Evolutionary conservation across 306 rosid genomes (phyloP).

Genomic region (Canavalia ensiformis): DNA sequence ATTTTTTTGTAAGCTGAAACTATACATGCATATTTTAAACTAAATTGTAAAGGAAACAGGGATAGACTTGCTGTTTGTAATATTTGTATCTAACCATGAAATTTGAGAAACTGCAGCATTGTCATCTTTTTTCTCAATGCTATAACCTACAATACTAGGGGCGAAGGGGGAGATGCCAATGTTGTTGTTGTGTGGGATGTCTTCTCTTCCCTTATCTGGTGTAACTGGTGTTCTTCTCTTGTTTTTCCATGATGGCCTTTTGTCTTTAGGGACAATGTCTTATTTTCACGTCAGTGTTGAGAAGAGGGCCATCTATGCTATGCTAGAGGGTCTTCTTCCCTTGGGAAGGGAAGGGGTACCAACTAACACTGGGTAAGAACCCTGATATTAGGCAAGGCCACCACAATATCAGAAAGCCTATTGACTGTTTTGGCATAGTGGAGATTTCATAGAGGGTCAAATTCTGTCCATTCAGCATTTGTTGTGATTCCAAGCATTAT

Average conservation of each 20-base stretch:
- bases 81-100: not conserved
- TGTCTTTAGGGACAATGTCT: slow-evolving; percentile 6
- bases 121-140: not conserved
- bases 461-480: not conserved
- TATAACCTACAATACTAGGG: not conserved
- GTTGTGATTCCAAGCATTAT: slow-evolving; percentile 22
- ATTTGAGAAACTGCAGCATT: not conserved
- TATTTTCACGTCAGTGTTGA: not conserved
- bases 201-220: slow-evolving; percentile 33
- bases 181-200: not conserved
- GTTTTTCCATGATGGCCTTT: not conserved
- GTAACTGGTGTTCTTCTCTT: slow-evolving; percentile 6
- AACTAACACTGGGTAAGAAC: not conserved
- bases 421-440: slow-evolving; percentile 9
- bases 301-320: not conserved
- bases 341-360: not conserved
- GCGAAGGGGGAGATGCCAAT: not conserved
- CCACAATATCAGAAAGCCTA: not conserved
- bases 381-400: not conserved
- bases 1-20: not conserved
- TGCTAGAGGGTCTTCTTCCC: slow-evolving; percentile 12
- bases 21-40: slow-evolving; percentile 4
- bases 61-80: not conserved
- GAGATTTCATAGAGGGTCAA: slow-evolving; percentile 16
- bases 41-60: slow-evolving; percentile 10